Evolutionary conservation across 1,284 basidiomycete species (phyloP), one percentile per base, ranked within the genome.

Genomic region (Caloboletus firmus): DNA sequence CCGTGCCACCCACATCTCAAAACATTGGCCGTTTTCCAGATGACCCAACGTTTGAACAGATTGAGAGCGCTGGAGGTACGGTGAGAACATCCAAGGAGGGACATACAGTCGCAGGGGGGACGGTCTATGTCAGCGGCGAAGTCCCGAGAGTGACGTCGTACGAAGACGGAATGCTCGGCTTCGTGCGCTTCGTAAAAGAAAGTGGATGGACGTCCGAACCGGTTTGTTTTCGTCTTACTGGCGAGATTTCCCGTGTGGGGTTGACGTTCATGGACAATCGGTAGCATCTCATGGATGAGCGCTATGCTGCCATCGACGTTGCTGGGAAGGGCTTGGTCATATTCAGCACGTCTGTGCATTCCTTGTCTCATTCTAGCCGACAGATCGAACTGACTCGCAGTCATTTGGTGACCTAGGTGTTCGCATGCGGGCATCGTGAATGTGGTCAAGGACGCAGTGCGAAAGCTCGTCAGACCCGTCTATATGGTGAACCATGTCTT

Each of bases 351-450:
- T 90, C 59, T 68, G 86, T 76, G 30, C 50, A 51, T 55, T 18
- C 36, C 24, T 40, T 31, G 4, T 39, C 12, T 40, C 8, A 1
- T 40, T 51, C 24, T 18, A 32, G 6, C 22, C 31, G 20, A 28
- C 31, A 3, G 18, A 18, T 39, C n/a, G 35, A 24, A 47, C 52
- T 45, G 17, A 57, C 34, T 1, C 34, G 26, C 34, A 4, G 30
- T 3, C 13, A 2, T 35, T 36, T 9, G 35, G 42, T 15, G 15
- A 42, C 15, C 59, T 39, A 89, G 87, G 11, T 91, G 89, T 67
- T 91, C 88, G 5, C 89, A 93, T 70, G 89, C 91, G 5, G 90
- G 89, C 0, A 91, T 93, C 54, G 85, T 91, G 52, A 93, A 93
- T 60, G 89, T 92, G 35, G 74, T 90, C 54, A 83, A 79, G 58